Percentiles rank a stretch among this genome's conserved stretches.
Conservation (phyloP, 257 asterid genomes). For the Plantago elongata region DNA sequence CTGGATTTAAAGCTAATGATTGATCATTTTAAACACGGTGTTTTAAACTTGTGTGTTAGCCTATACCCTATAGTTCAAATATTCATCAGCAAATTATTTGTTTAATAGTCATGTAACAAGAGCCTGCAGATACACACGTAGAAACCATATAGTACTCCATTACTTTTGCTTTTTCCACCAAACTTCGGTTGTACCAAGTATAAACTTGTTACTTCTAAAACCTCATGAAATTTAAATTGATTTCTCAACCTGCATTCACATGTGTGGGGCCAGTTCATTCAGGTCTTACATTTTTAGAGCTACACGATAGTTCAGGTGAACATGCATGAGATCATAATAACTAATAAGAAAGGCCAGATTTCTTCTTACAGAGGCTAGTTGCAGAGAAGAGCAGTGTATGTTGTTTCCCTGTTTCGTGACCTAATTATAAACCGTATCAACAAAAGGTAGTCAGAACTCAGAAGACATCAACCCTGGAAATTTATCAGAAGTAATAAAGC, state of each 20-base stretch:
- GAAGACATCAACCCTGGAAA: conserved; percentile 15
- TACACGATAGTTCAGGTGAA: conserved; percentile 9
- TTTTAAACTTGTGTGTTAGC: no score
- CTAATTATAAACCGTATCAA: conserved; percentile 35
- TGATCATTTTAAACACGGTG: no score
- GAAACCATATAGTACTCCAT: no score
- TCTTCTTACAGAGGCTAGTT: conserved; percentile 86
- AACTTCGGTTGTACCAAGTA: no score
- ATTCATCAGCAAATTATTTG: no score
- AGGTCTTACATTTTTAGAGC: neutral
- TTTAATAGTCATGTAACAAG: no score
- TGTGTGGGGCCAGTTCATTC: neutral
- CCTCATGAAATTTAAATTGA: no score
- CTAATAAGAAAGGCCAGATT: conserved; percentile 15
- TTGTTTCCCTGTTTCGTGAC: conserved; percentile 91
- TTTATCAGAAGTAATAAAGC: conserved; percentile 7
- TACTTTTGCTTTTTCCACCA: no score
- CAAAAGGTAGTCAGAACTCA: conserved; percentile 17
- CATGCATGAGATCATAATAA: conserved; percentile 8
- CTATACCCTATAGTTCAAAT: no score
- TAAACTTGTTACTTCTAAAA: no score
- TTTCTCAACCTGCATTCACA: neutral
- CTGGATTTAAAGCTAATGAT: no score
- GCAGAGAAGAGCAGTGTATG: conserved; percentile 80
- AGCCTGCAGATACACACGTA: no score